Percentiles rank a stretch among this genome's conserved stretches.
Evolutionary conservation across 2,329 filamentous ascomycete genomes (phyloP).

Genomic region (Ophiostoma fasciatum): DNA sequence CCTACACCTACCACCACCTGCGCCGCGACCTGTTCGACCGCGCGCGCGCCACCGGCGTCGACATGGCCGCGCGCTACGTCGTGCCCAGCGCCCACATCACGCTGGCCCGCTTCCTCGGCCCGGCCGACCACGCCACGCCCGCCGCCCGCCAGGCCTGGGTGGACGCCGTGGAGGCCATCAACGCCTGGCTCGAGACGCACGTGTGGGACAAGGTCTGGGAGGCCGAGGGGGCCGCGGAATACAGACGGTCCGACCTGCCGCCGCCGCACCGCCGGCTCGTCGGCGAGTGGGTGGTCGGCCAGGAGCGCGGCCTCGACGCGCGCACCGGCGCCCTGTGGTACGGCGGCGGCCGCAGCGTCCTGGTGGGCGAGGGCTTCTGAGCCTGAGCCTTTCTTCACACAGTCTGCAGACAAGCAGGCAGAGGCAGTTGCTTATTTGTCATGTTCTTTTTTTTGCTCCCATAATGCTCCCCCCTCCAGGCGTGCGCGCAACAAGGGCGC

Average conservation of each 20-base stretch:
- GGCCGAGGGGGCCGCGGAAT: neutral
- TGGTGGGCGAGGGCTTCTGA: constrained; percentile 45
- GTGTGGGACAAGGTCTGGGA: constrained; percentile 44
- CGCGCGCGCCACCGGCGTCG: constrained; percentile 46
- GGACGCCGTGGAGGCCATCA: constrained; percentile 57
- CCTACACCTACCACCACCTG: constrained; percentile 82
- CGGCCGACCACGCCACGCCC: constrained; percentile 45
- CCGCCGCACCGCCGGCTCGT: constrained; percentile 23
- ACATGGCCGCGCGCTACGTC: constrained; percentile 65
- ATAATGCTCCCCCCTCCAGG: too few species aligned
- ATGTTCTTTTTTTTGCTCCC: neutral
- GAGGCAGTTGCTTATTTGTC: neutral
- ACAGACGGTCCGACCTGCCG: constrained; percentile 5
- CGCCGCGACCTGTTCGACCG: constrained; percentile 60
- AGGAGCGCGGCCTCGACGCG: constrained; percentile 67
- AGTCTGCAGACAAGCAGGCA: neutral
- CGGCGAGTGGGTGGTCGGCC: constrained; percentile 76
- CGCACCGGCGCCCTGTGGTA: constrained; percentile 74
- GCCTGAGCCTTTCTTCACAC: neutral
- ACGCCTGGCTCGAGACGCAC: constrained; percentile 54
- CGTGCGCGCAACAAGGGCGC: too few species aligned
- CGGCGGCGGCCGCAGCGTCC: constrained; percentile 60
- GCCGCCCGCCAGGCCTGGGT: constrained; percentile 51
- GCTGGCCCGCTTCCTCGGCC: constrained; percentile 62
- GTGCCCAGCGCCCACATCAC: constrained; percentile 86